These are phyloP conservation scores for Ashbya aceris DNA, from an alignment of 1,139 yeast species.

Conservation along the genomic window DNA sequence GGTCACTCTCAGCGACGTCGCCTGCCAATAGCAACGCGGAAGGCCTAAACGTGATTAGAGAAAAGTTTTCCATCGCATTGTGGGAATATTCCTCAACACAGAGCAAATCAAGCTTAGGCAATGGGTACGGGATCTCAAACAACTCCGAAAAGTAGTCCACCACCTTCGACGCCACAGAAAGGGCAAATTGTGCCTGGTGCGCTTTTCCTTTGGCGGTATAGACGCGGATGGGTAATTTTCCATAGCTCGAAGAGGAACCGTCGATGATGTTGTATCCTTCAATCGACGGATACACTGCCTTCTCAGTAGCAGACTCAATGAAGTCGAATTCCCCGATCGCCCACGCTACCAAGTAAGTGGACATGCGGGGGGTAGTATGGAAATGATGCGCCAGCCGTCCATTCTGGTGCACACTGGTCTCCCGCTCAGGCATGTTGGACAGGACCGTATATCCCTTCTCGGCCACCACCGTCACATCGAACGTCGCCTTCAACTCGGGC, in stretches of 20 bases:
- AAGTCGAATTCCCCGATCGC: slow-evolving; percentile 69
- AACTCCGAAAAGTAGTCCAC: slow-evolving; percentile 56
- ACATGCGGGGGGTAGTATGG: slow-evolving; percentile 59
- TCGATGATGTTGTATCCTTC: slow-evolving; percentile 9
- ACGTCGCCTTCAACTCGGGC: slow-evolving; percentile 71
- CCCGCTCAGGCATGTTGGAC: slow-evolving; percentile 68
- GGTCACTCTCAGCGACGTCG: slow-evolving; percentile 39
- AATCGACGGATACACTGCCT: slow-evolving; percentile 33
- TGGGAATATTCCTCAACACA: slow-evolving; percentile 71
- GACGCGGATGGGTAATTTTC: slow-evolving; percentile 49
- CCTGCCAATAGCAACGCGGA: slow-evolving; percentile 60
- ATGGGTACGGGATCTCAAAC: slow-evolving; percentile 58
- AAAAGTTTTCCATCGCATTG: slow-evolving; percentile 83
- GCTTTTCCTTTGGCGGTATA: slow-evolving; percentile 65
- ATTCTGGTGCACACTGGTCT: slow-evolving; percentile 41
- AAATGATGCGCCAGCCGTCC: slow-evolving; percentile 43
- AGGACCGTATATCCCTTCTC: slow-evolving; percentile 53
- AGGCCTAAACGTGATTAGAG: slow-evolving; percentile 62
- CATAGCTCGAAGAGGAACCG: slow-evolving; percentile 12
- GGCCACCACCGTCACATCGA: slow-evolving; percentile 56
- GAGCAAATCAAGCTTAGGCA: slow-evolving; percentile 65
- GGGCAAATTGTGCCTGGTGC: slow-evolving; percentile 55
- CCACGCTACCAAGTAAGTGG: slow-evolving; percentile 70
- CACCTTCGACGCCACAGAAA: slow-evolving; percentile 56
- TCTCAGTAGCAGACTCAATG: slow-evolving; percentile 46